Evolutionary conservation across 345 rosid species (phyloP).

Genomic region (Brassica nigra): DNA sequence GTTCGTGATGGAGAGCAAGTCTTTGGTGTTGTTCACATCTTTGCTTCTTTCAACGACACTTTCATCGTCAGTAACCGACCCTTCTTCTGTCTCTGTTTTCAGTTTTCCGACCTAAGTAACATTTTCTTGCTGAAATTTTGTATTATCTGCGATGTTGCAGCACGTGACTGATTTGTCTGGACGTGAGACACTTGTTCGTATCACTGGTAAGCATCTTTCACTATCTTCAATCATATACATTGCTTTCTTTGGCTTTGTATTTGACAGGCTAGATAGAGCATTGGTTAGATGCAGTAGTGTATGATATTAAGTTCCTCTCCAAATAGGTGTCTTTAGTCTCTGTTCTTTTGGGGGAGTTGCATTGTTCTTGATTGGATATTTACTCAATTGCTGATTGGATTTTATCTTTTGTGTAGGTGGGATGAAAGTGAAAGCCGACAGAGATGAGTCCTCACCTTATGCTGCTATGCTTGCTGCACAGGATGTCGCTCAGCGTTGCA

Average conservation of each 20-base stretch:
- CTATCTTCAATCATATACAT: not conserved
- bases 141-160: slow-evolving; percentile 36
- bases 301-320: not conserved
- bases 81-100: not conserved
- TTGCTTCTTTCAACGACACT: slow-evolving; percentile 76
- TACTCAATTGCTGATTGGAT: not conserved
- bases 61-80: slow-evolving; percentile 55
- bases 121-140: not conserved
- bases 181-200: slow-evolving; percentile 80
- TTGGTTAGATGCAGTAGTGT: too few relatives aligned
- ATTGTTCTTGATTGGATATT: not conserved
- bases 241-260: not conserved
- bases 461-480: slow-evolving; percentile 91
- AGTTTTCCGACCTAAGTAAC: not conserved
- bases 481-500: slow-evolving; percentile 74
- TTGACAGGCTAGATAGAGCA: not conserved
- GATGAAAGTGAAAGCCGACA: slow-evolving; percentile 94
- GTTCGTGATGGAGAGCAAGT: slow-evolving; percentile 78
- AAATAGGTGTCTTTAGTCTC: too few relatives aligned
- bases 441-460: slow-evolving; percentile 78
- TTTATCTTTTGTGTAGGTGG: slow-evolving; percentile 53
- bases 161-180: slow-evolving; percentile 91
- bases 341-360: not conserved
- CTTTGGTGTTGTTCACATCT: slow-evolving; percentile 76
- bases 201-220: slow-evolving; percentile 53